Base-by-base conservation (phyloP, 257 asterid species). In the Fraxinus cuspidata region DNA sequence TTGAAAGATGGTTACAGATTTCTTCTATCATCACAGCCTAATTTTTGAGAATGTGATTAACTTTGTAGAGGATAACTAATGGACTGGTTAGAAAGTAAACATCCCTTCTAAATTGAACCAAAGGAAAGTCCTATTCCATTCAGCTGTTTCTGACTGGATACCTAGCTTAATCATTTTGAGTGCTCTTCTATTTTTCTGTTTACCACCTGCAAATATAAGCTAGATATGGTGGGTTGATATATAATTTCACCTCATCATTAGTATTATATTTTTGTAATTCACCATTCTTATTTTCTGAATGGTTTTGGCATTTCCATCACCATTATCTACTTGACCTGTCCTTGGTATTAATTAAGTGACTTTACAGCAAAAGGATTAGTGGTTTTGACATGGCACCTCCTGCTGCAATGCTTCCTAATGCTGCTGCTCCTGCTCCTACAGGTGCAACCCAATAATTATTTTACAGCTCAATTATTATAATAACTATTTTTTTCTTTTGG, bases 301-400 rank as follows among this genome's bases (percentile, higher is more conserved):
- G 31, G 19, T 27, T 25, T 25, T 11, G 69, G 18, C 18, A 12
- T 63, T 63, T 44, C 29, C 44, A 69, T 74, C 72, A 66, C 83
- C 37, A 10, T 53, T 31, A 77, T 78, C 74, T 80, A 66, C 85
- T 82, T 75, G 76, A 37, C 71, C 67, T 76, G 81, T 47, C 79
- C 23, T 63, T 82, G 77, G 74, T 67, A 64, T 74, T 82, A 80
- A 88, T 78, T 79, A 16, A 84, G 65, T 16, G 73, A 73, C 82
- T 81, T 87, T 84, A 83, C 97, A 91, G 97, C 90, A 92, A 92
- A 91, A 91, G 97, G 91, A 84, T 83, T 80, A 94, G 98, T 81
- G 98, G 98, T 81, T 94, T 94, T 89, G 98, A 94, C 94, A 90
- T 94, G 98, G 96, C 96, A 77, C 98, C 98, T 81, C 91, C 96